A percentile compares a stretch with the other conserved stretches of the same genome.
Conservation (phyloP, 257 asterid genomes). For the Cynanchum wilfordii region DNA sequence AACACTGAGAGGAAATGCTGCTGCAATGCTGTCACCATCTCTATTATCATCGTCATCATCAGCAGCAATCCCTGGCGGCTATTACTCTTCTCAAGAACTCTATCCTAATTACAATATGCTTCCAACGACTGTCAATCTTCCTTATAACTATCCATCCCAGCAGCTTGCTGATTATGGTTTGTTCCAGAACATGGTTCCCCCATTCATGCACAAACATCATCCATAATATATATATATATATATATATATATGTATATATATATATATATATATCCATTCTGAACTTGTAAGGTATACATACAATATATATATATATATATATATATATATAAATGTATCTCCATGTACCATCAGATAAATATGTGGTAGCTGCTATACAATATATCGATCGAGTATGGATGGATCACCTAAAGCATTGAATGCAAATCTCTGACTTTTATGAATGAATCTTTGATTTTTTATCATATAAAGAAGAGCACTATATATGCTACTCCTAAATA, state of each 20-base stretch:
- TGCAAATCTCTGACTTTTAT: constrained; percentile 16
- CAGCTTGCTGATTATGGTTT: constrained; percentile 18
- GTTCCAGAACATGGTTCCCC: constrained; percentile 15
- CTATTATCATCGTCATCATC: constrained; percentile 24
- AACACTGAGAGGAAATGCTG: constrained; percentile 50
- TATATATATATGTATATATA: not conserved
- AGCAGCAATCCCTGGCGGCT: constrained; percentile 13
- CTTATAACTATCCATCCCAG: constrained; percentile 16
- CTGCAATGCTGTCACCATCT: constrained; percentile 43
- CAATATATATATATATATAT: not conserved
- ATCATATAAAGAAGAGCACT: not conserved
- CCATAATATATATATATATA: constrained; percentile 3
- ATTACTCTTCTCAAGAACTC: constrained; percentile 22
- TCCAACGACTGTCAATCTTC: constrained; percentile 12
- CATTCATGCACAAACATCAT: constrained; percentile 21
- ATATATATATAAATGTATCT: not conserved
- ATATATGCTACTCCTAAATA: not conserved
- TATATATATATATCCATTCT: not conserved
- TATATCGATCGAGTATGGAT: constrained; percentile 10
- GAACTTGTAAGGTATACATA: not conserved
- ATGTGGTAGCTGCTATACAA: not conserved
- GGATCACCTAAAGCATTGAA: constrained; percentile 13
- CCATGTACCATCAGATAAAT: not conserved
- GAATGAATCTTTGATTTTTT: constrained; percentile 10
- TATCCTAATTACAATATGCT: constrained; percentile 25